A percentile compares a stretch with the other conserved stretches of the same genome.
Evolutionary conservation across 306 rosid genomes (phyloP).

Genomic region (Glycine latifolia): DNA sequence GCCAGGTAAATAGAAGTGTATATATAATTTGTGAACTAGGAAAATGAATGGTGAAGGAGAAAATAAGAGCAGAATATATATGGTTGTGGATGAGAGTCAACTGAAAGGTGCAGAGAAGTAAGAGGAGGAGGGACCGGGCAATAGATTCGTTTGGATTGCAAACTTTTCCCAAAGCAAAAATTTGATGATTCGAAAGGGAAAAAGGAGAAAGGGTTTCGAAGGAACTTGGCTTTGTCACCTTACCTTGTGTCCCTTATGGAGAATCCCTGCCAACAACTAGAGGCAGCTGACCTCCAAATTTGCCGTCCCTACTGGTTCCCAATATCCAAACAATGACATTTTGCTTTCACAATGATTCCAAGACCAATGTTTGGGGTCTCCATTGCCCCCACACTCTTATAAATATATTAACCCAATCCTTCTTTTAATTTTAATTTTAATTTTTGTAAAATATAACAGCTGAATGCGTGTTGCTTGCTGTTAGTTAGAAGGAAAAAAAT

Average conservation of each 20-base stretch:
- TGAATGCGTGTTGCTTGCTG: no score
- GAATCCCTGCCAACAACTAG: conserved; percentile 29
- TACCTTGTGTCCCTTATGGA: conserved; percentile 45
- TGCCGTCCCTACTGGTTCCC: conserved; percentile 54
- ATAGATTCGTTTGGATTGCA: conserved; percentile 62
- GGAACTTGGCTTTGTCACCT: conserved; percentile 55
- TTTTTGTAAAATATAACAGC: no score
- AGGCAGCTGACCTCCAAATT: conserved; percentile 47
- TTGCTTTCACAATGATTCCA: conserved; percentile 48
- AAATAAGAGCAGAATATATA: neutral
- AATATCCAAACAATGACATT: conserved; percentile 48
- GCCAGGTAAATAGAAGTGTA: neutral
- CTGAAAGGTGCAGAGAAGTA: conserved; percentile 41
- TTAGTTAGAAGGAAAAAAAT: no score
- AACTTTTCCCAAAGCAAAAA: conserved; percentile 51
- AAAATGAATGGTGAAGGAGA: neutral
- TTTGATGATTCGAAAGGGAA: conserved; percentile 48
- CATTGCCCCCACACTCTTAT: conserved; percentile 50
- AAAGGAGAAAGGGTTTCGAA: conserved; percentile 51
- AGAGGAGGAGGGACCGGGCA: conserved; percentile 49
- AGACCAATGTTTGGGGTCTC: conserved; percentile 33
- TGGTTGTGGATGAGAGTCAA: conserved; percentile 53
- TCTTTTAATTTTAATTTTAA: no score
- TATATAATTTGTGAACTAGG: no score
- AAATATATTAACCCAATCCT: no score